Base-by-base conservation (phyloP, 345 rosid species). In the Gynandropsis gynandra region DNA sequence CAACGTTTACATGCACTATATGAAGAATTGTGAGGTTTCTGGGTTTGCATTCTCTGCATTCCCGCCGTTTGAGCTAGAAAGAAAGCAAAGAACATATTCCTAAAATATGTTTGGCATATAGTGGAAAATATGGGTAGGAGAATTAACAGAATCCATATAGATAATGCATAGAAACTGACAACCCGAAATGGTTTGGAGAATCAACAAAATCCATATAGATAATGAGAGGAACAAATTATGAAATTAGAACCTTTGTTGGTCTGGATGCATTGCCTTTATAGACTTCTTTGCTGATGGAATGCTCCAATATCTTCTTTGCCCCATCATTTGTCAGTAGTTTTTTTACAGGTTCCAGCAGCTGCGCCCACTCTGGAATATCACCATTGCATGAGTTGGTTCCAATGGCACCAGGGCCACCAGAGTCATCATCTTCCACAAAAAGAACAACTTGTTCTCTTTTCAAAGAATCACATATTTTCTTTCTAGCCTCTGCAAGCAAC, bases 221-320 rank as follows among this genome's bases (percentile, higher is more conserved):
- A 48, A 49, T 7, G 58, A 61, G 58, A 52, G 50, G 65, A 57
- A 44, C 63, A 12, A 59, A 16, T 60, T 51, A 9, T 12, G 54
- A 7, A 14, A 56, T 18, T 42, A 45, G 47, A 64, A 90, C 98
- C 98, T 92, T 92, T 49, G 98, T 92, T 24, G 98, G 98, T 56
- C 98, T 96, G 44, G 96, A 92, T 21, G 98, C 98, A 76, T 92
- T 92, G 74, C 98, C 98, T 73, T 92, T 92, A 63, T 92, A 92
- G 36, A 92, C 80, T 72, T 75, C 98, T 71, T 92, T 92, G 64
- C 98, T 87, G 59, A 92, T 85, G 52, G 96, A 92, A 74, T 80
- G 82, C 54, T 82, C 93, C 72, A 92, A 72, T 66, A 62, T 81
- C 72, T 71, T 68, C 76, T 68, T 80, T 10, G 96, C 98, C 98